Evolutionary conservation across 2,329 filamentous ascomycete species (phyloP), one percentile per base, ranked within the genome.

Genomic region (Alternaria triticimaculans): DNA sequence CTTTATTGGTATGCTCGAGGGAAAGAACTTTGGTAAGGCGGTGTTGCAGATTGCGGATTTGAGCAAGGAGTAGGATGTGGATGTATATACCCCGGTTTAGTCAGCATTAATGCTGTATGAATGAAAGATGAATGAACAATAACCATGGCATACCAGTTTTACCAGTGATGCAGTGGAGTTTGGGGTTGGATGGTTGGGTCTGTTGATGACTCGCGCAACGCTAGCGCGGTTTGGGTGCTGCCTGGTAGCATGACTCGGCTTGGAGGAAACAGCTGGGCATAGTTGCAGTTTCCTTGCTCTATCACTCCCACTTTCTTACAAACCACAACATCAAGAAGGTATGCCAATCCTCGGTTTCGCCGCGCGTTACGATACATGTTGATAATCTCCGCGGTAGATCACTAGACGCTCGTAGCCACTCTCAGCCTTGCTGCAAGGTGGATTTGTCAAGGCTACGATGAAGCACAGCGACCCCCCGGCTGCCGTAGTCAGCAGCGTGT

Each of bases 1-100:
- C 0, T 85, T 96, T 64, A 80, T 95, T 12, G 91, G 89, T 12
- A 89, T 96, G 84, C 85, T 96, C 58, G 79, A 87, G 74, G 93
- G 93, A 51, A 87, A 91, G 80, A 96, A 96, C 83, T 92, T 94
- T 81, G 93, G 93, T 71, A 97, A 97, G 87, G 91, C 92, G 15
- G 87, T 96, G 21, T 75, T 96, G 73, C 91, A 92, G 84, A 87
- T 90, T 71, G 77, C 79, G 33, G 76, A 80, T 61, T 51, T 80
- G 58, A 69, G 72, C 55, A 74, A 75, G 69, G 76, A 78, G 43
- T 65, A 55, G 37, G 49, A 9, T 23, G 46, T n/a, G n/a, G n/a
- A n/a, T 41, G 37, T 51, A 41, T 41, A 41, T 41, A 41, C 37
- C 37, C 33, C n/a, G n/a, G n/a, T n/a, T n/a, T n/a, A n/a, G n/a